Base-by-base conservation (phyloP, 805 yeast species). In the Wickerhamomyces mucosus region DNA sequence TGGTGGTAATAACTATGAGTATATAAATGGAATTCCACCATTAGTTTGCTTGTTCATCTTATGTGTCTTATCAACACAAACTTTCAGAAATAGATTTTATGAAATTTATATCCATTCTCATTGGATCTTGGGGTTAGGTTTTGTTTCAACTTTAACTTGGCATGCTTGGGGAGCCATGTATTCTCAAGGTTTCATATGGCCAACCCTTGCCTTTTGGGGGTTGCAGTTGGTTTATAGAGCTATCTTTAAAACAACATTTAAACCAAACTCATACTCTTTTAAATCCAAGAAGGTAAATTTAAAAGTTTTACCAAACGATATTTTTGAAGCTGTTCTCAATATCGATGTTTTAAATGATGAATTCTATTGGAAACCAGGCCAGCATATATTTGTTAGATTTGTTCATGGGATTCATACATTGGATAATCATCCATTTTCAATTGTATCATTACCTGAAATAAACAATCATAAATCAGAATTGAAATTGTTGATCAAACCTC, bases 371-470 rank as follows among this genome's bases (percentile, higher is more conserved):
- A 42, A 28, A 12, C 68, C 77, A 2, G 78, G 79, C 16, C 78
- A 72, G 37, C 79, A 72, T 48, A 52, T 70, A 5, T 69, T 56
- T 39, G 47, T 72, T 15, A 57, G 76, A 41, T 66, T 68, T 35
- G 52, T 46, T 15, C n/a, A 55, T 3, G 72, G 68, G 2, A 39
- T 57, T 12, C 53, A 61, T 24, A 50, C 69, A 15, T 41, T 69
- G 15, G 75, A 72, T 37, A 69, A 63, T 39, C 79, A 72, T 49
- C 78, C 78, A 10, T 72, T 72, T 43, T 69, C 77, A 1, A 63
- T 71, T 7, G 38, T 65, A 18, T 61, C 67, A 4, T 39, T 55
- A 17, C 44, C 41, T 15, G 45, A 47, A 20, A 50, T 40, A 13
- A 43, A 43, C 3, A 24, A 34, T 3, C 40, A 46, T 7, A 56